Base-by-base conservation (phyloP, 2,329 filamentous ascomycete genomes). In the Leptographium wingfieldii region DNA sequence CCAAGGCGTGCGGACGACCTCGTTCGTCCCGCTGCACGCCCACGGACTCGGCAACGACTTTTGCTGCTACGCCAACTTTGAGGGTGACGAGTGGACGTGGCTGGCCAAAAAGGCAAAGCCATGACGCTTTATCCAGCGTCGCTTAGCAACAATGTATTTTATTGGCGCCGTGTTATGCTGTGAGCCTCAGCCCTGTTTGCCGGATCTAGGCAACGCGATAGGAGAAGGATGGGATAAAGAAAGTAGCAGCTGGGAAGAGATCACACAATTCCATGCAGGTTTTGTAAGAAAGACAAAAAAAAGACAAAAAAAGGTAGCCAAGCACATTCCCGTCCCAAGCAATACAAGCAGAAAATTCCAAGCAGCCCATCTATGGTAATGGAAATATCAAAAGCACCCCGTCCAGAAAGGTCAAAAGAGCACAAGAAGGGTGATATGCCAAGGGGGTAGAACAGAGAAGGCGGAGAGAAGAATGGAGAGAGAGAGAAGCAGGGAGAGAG, bases 11-110 rank as follows among this genome's bases (percentile, higher is more conserved):
- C 74, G 70, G 59, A 84, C 84, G 5, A 92, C 88, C 0, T 82
- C 80, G 0, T 91, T 85, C 68, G 81, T 85, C 66, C 84, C 85
- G 4, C 75, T 78, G 63, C 89, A 92, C 67, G 78, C 81, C n/a
- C 82, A 83, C 63, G 86, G 86, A 0, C 72, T 94, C 62, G 88
- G 86, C 71, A 94, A 94, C 68, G 87, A 90, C 71, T 94, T 91
- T 69, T 80, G 82, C 68, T 91, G 86, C 70, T 92, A 90, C 68
- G 82, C 88, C 29, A 92, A 89, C 68, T 92, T 89, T 68, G 85
- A 89, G 69, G 82, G 84, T 66, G 73, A 73, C 7, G 71, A 70
- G 5, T 82, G 81, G 78, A 72, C 69, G 52, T 80, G 56, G 29
- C 25, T 29, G 25, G 54, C 29, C 12, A 6, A n/a, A n/a, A 22